Conservation (phyloP, 1,139 yeast species). For the Scheffersomyces titani region DNA sequence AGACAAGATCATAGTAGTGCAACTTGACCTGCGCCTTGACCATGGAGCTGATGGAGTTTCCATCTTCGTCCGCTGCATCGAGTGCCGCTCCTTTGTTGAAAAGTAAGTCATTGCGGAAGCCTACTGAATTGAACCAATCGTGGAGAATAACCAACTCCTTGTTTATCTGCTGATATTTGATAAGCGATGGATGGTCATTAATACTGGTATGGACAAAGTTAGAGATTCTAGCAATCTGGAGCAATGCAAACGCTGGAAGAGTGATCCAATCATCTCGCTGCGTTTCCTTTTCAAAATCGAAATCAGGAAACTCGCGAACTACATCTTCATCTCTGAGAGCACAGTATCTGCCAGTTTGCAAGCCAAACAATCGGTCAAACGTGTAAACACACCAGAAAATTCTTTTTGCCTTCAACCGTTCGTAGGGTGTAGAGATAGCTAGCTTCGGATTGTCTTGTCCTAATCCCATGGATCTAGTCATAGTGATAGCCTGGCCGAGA, state of each 20-base stretch:
- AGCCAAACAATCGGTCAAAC: constrained; percentile 54
- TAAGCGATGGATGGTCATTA: constrained; percentile 27
- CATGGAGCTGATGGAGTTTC: constrained; percentile 6
- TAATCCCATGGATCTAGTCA: constrained; percentile 61
- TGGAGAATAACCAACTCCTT: constrained; percentile 30
- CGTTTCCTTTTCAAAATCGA: constrained; percentile 28
- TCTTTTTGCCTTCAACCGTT: constrained; percentile 50
- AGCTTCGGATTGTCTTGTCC: constrained; percentile 27
- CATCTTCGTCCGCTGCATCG: not conserved
- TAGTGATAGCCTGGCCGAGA: constrained; percentile 53
- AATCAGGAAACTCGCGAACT: constrained; percentile 32
- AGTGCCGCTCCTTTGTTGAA: constrained; percentile 16
- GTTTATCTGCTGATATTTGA: constrained; percentile 37
- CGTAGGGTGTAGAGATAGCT: constrained; percentile 39
- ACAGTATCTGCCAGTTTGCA: constrained; percentile 56
- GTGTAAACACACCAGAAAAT: constrained; percentile 61
- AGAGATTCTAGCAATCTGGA: constrained; percentile 44
- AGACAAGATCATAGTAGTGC: constrained; percentile 42
- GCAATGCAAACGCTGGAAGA: constrained; percentile 49
- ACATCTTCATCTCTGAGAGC: constrained; percentile 42
- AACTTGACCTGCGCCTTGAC: constrained; percentile 40
- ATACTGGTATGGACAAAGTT: constrained; percentile 33
- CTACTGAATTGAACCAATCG: constrained; percentile 38
- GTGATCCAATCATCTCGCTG: constrained; percentile 56
- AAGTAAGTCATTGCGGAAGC: constrained; percentile 34